Evolutionary conservation across 75 land plant species (phyloP).

Genomic region (Pinus tabuliformis): DNA sequence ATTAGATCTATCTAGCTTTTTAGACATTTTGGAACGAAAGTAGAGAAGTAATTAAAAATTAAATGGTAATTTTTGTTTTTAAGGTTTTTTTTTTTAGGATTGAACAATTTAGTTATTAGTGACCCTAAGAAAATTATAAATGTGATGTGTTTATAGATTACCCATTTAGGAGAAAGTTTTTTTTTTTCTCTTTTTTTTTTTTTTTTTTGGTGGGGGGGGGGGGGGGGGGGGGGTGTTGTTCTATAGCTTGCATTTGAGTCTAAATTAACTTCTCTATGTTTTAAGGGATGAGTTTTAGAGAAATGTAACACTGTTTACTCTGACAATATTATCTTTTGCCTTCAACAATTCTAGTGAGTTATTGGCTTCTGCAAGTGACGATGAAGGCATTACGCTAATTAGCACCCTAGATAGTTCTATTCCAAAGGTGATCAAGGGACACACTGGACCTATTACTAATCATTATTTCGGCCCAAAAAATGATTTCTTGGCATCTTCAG

Average conservation of each 20-base stretch:
- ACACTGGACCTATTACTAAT: constrained; percentile 61
- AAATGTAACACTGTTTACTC: constrained; percentile 75
- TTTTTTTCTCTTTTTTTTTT: no score
- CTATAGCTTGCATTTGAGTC: not conserved
- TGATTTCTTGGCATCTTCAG: constrained; percentile 81
- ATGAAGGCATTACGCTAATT: constrained; percentile 84
- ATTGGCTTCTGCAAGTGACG: constrained; percentile 90
- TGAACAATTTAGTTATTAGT: no score
- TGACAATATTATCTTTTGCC: constrained; percentile 71
- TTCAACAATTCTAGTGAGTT: constrained; percentile 71
- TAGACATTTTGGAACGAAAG: no score
- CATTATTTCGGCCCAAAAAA: constrained; percentile 73
- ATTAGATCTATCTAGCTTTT: constrained; percentile 10
- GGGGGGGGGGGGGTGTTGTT: no score
- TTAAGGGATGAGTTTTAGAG: constrained; percentile 81
- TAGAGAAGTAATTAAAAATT: no score
- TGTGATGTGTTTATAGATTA: no score
- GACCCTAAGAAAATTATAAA: no score
- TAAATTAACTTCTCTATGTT: constrained; percentile 6
- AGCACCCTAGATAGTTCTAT: constrained; percentile 80
- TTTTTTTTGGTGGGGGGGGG: no score
- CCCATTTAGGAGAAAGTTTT: no score
- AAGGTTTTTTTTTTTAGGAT: no score
- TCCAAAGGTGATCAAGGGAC: constrained; percentile 76
- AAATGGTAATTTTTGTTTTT: no score